Evolutionary conservation across 2,329 filamentous ascomycete species (phyloP).

Genomic region (Zymoseptoria pseudotritici): DNA sequence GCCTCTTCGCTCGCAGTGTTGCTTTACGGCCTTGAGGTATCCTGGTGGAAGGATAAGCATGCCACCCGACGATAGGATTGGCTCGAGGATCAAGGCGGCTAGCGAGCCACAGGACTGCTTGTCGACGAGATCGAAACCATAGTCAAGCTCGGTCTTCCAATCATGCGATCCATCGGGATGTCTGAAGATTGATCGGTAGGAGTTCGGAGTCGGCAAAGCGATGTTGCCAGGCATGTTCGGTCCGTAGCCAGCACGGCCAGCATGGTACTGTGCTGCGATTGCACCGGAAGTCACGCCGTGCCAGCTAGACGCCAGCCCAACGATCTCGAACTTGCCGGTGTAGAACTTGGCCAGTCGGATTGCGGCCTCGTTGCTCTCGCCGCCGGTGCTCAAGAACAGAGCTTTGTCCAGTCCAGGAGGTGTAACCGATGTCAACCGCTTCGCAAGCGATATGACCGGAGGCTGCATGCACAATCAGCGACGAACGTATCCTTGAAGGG

Average conservation of each 20-base stretch:
- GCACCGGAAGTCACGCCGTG: conserved; percentile 54
- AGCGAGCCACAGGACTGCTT: conserved; percentile 53
- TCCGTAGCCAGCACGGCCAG: conserved; percentile 43
- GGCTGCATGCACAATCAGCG: conserved; percentile 28
- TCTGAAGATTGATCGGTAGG: conserved; percentile 56
- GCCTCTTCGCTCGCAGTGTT: conserved; percentile 46
- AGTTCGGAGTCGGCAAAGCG: conserved; percentile 52
- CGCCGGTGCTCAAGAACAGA: conserved; percentile 52
- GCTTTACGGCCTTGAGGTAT: conserved; percentile 50
- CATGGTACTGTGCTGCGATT: conserved; percentile 47
- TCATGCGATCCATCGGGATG: conserved; percentile 54
- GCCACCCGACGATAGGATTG: conserved; percentile 52
- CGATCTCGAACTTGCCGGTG: conserved; percentile 59
- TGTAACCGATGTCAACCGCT: conserved; percentile 43
- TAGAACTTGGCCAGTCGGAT: conserved; percentile 58
- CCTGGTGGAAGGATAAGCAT: conserved; percentile 53
- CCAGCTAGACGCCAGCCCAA: conserved; percentile 52
- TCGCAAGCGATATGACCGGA: conserved; percentile 50
- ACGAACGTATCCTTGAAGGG: neutral
- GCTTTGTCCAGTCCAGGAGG: conserved; percentile 46
- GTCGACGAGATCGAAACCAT: conserved; percentile 55
- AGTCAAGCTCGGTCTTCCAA: conserved; percentile 58
- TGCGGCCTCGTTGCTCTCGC: conserved; percentile 51
- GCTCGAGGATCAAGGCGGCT: conserved; percentile 45
- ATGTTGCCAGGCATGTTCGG: conserved; percentile 50